Evolutionary conservation across 73 alveolate genomes (phyloP).

Genomic region (Blepharisma stoltei): DNA sequence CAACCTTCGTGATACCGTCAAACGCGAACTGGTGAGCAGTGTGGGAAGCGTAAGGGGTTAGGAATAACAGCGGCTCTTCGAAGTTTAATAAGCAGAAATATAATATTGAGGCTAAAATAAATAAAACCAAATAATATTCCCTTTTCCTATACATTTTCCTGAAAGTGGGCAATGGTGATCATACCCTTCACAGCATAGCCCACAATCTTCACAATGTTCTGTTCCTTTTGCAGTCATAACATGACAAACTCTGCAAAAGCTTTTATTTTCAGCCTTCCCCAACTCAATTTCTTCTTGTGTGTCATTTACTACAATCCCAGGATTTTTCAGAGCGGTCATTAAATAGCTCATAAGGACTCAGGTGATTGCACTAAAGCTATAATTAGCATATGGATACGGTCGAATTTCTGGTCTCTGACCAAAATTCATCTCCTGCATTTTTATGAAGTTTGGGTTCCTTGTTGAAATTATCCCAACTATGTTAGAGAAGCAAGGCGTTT

Average conservation of each 20-base stretch:
- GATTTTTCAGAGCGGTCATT: not conserved
- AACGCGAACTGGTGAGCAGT: too few species aligned
- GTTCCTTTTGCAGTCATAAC: conserved; percentile 36
- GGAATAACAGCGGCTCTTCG: too few species aligned
- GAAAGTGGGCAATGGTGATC: conserved; percentile 76
- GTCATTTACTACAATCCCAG: not conserved
- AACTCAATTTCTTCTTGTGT: not conserved
- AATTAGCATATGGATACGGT: too few species aligned
- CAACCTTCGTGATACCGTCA: too few species aligned
- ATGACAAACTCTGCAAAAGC: conserved; percentile 45
- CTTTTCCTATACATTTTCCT: conserved; percentile 63
- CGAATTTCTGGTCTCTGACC: too few species aligned
- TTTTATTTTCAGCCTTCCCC: not conserved
- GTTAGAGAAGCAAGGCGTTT: too few species aligned
- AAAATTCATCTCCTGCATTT: too few species aligned
- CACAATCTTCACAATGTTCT: conserved; percentile 64
- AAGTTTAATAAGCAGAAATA: too few species aligned
- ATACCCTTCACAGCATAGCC: conserved; percentile 48
- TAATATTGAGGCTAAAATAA: not conserved
- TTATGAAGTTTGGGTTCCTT: too few species aligned
- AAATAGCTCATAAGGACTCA: not conserved
- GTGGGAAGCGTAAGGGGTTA: too few species aligned
- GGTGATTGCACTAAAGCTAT: not conserved
- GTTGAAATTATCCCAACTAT: too few species aligned
- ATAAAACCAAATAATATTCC: conserved; percentile 40